These are phyloP conservation scores for Lachancea waltii DNA, from an alignment of 805 yeast species.

Conservation along the genomic window DNA sequence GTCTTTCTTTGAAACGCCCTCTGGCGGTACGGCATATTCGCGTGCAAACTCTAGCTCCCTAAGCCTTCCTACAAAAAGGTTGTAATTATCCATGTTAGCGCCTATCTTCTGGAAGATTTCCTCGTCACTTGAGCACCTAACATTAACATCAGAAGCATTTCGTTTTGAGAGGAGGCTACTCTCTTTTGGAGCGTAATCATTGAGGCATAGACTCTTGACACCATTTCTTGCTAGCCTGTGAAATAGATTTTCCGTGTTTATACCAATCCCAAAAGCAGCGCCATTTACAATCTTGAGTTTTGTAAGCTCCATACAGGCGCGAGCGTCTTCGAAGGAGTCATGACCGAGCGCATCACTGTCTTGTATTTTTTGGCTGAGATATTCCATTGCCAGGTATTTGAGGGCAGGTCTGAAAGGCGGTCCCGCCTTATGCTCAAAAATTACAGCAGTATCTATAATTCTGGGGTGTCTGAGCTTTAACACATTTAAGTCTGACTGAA, in stretches of 20 bases:
- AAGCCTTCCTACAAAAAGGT: slow-evolving; percentile 49
- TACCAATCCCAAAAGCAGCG: slow-evolving; percentile 49
- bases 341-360: slow-evolving; percentile 59
- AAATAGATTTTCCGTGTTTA: slow-evolving; percentile 39
- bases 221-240: slow-evolving; percentile 32
- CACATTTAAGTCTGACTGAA: slow-evolving; percentile 74
- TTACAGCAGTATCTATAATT: slow-evolving; percentile 73
- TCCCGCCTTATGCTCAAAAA: slow-evolving; percentile 77
- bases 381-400: slow-evolving; percentile 56
- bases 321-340: slow-evolving; percentile 81
- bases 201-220: slow-evolving; percentile 26
- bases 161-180: slow-evolving; percentile 19
- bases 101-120: slow-evolving; percentile 43
- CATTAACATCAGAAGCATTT: slow-evolving; percentile 30
- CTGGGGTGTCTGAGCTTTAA: slow-evolving; percentile 64
- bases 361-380: slow-evolving; percentile 58
- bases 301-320: slow-evolving; percentile 70
- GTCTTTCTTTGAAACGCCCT: slow-evolving; percentile 7
- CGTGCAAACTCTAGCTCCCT: slow-evolving; percentile 50
- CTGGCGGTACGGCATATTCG: slow-evolving; percentile 30
- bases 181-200: slow-evolving; percentile 32
- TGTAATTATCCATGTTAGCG: slow-evolving; percentile 35
- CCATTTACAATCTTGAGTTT: slow-evolving; percentile 68
- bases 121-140: slow-evolving; percentile 52
- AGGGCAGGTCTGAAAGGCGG: slow-evolving; percentile 76